phyloP scores from a whole-genome alignment of 2,329 filamentous ascomycete genomes.

The Fusarium begoniae region DNA sequence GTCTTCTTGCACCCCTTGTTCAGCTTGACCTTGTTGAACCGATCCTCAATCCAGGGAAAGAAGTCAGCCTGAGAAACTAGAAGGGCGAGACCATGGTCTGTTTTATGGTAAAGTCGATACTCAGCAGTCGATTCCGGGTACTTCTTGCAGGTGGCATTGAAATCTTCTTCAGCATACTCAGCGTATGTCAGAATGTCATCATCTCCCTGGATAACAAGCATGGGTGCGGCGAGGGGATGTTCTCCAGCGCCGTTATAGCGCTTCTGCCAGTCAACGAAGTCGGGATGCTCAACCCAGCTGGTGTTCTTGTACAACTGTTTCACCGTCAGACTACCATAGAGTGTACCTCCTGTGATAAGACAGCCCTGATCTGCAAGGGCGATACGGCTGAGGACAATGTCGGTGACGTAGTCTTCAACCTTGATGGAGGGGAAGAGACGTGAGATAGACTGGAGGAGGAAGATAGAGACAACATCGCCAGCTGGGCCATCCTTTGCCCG shows the following conservation, averaged over 20 bases:
- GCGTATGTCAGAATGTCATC: slow-evolving; percentile 9
- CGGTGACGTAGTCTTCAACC: slow-evolving; percentile 8
- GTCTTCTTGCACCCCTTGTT: not conserved
- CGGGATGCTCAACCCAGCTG: slow-evolving; percentile 5
- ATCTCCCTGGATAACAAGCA: slow-evolving; percentile 14
- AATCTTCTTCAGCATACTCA: not conserved
- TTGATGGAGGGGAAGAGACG: not conserved
- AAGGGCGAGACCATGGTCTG: not conserved
- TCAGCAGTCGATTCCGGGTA: not conserved
- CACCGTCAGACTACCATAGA: not conserved
- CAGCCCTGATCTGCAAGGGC: slow-evolving; percentile 10
- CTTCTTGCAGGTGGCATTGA: slow-evolving; percentile 4
- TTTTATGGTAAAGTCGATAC: not conserved
- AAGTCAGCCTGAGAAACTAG: not conserved
- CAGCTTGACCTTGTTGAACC: not conserved
- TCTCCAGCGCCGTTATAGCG: slow-evolving; percentile 8
- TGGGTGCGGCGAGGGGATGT: slow-evolving; percentile 9
- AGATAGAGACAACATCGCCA: slow-evolving; percentile 17
- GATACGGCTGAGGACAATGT: not conserved
- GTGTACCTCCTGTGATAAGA: not conserved
- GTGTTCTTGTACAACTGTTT: slow-evolving; percentile 17
- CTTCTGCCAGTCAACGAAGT: slow-evolving; percentile 16
- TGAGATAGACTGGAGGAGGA: not conserved
- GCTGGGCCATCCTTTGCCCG: slow-evolving; percentile 2
- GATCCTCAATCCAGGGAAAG: not conserved